phyloP scores from a whole-genome alignment of 768 basidiomycete species.

The Gautieria morchelliformis region DNA sequence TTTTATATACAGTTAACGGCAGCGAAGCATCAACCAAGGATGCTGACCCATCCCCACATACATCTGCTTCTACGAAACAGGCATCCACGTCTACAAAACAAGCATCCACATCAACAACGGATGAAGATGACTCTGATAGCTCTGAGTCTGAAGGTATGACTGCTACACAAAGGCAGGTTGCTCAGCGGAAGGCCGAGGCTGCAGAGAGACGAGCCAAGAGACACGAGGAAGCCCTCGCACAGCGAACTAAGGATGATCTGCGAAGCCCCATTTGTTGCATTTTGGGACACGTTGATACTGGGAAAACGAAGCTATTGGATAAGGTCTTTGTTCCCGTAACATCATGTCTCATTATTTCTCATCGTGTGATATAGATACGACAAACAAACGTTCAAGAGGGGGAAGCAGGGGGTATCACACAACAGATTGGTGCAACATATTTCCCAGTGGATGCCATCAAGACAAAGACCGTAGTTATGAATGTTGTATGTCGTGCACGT shows the following conservation, averaged over 20 bases:
- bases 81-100: constrained; percentile 11
- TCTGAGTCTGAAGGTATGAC: constrained; percentile 58
- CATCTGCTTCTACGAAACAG: constrained; percentile 12
- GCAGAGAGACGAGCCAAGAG: constrained; percentile 69
- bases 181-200: constrained; percentile 76
- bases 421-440: constrained; percentile 99
- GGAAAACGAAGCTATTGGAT: constrained; percentile 95
- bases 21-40: not conserved
- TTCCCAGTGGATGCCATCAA: constrained; percentile 95
- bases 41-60: constrained; percentile 21
- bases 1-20: not conserved
- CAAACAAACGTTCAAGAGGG: constrained; percentile 99
- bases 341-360: not conserved
- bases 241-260: constrained; percentile 78
- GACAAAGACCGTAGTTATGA: constrained; percentile 88
- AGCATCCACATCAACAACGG: constrained; percentile 17
- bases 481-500: constrained; percentile 42
- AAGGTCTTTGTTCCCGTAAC: constrained; percentile 49
- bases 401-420: constrained; percentile 98
- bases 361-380: constrained; percentile 58
- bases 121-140: constrained; percentile 29
- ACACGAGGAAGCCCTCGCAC: constrained; percentile 77
- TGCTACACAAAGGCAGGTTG: constrained; percentile 52
- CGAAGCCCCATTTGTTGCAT: constrained; percentile 99
- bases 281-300: constrained; percentile 97